Evolutionary conservation across 257 asterid species (phyloP).

Genomic region (Salvia rosmarinus): DNA sequence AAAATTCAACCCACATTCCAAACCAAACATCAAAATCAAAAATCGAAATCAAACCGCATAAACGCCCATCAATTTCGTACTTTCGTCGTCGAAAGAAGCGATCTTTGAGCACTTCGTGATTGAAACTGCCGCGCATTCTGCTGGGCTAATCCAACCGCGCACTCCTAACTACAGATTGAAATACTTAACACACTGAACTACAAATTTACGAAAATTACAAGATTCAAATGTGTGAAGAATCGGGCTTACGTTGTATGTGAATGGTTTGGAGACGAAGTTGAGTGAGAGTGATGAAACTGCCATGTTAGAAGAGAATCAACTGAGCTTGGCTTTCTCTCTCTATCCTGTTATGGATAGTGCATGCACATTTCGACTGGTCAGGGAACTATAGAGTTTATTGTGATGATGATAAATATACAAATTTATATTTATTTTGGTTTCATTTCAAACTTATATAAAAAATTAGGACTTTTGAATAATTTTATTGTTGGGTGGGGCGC

Average conservation of each 20-base stretch:
- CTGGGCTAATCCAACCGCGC: constrained; percentile 35
- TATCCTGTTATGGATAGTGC: constrained; percentile 33
- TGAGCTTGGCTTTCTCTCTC: constrained; percentile 25
- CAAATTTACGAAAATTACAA: background rate
- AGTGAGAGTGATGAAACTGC: constrained; percentile 63
- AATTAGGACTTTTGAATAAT: background rate
- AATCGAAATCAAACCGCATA: background rate
- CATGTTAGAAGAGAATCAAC: constrained; percentile 44
- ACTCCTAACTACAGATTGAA: constrained; percentile 30
- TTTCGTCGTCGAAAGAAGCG: constrained; percentile 43
- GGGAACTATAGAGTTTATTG: background rate
- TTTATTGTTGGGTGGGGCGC: no score
- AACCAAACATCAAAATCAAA: background rate
- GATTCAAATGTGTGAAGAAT: background rate
- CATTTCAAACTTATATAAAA: no score
- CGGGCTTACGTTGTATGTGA: constrained; percentile 44
- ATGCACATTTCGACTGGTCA: constrained; percentile 43
- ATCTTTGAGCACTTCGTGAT: constrained; percentile 46
- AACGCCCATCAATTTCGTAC: constrained; percentile 38
- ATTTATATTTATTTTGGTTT: background rate
- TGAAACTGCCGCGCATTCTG: constrained; percentile 36
- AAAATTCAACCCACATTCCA: background rate
- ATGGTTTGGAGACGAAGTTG: constrained; percentile 46
- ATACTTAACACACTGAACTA: background rate
- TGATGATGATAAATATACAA: background rate